Evolutionary conservation across 768 basidiomycete genomes (phyloP), one percentile per base, ranked within the genome.

Genomic region (Hypsizygus marmoreus): DNA sequence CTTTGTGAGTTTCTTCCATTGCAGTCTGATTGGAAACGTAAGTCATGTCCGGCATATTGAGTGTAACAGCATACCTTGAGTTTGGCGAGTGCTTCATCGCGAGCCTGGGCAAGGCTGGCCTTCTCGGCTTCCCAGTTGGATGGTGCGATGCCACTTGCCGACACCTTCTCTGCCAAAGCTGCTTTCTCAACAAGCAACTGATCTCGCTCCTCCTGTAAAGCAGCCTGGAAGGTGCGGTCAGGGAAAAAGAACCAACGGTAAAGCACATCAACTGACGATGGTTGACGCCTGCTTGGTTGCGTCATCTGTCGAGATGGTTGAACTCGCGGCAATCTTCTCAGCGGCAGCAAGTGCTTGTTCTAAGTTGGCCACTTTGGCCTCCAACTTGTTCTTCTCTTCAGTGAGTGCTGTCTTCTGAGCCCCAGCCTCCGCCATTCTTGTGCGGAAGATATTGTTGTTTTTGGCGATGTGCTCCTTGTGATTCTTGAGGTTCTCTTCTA

Each of bases 151-250:
- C 70, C 47, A 1, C 67, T 23, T n/a, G 65, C 44, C 26, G 48
- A 59, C 43, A 63, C 51, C 41, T 62, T 69, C 39, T 34, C 58
- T 20, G 58, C 55, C 75, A 61, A 75, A 16, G 65, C 64, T 45
- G 75, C 74, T 57, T 82, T 86, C 57, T 86, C 86, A 0, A 72
- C 73, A 20, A 84, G 66, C 13, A 90, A 64, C 39, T 68, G 73
- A 56, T 88, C 86, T 39, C 80, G 73, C 62, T 91, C 82, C 33
- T 75, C 72, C 43, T 65, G 72, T 20, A 89, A 61, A 35, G 72
- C 52, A 40, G 75, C 68, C 85, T 88, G 29, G 5, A 51, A 16
- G 13, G 13, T 13, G n/a, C 55, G 47, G 37, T 49, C 32, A 34
- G 7, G 36, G 12, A 36, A 2, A 33, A 44, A 11, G 20, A 17